phyloP scores from a whole-genome alignment of 1,139 yeast genomes.

The Candida dubliniensis region DNA sequence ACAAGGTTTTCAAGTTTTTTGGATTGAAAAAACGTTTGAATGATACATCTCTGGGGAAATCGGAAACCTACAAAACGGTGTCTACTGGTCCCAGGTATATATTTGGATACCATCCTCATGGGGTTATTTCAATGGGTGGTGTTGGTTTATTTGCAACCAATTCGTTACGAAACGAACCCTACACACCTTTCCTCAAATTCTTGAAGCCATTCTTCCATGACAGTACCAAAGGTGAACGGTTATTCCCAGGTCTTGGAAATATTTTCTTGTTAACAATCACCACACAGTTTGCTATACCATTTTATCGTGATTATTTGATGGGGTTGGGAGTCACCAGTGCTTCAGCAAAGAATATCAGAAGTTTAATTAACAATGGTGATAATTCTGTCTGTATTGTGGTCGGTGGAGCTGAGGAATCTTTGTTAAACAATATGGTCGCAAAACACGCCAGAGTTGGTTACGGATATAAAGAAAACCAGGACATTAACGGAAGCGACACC shows the following conservation, averaged over 20 bases:
- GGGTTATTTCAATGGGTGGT: constrained; percentile 91
- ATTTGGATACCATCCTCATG: constrained; percentile 96
- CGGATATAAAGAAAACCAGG: constrained; percentile 46
- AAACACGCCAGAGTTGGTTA: constrained; percentile 36
- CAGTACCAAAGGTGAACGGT: constrained; percentile 39
- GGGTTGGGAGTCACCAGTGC: constrained; percentile 87
- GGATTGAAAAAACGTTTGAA: constrained; percentile 44
- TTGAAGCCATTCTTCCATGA: constrained; percentile 45
- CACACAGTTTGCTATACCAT: constrained; percentile 84
- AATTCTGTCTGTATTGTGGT: constrained; percentile 84
- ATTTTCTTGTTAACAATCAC: constrained; percentile 77
- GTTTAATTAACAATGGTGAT: constrained; percentile 62
- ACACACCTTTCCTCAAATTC: constrained; percentile 54
- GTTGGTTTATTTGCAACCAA: constrained; percentile 86
- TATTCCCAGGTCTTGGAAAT: constrained; percentile 80
- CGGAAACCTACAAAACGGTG: constrained; percentile 25
- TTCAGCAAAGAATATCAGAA: constrained; percentile 67
- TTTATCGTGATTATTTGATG: constrained; percentile 82
- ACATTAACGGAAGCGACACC: constrained; percentile 9
- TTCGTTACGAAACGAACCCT: constrained; percentile 54
- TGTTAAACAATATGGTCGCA: constrained; percentile 50
- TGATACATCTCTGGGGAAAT: constrained; percentile 9
- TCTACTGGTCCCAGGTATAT: constrained; percentile 77
- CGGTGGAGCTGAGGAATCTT: constrained; percentile 93
- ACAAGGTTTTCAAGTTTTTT: constrained; percentile 35